A percentile compares a stretch with the other conserved stretches of the same genome.
Conservation (phyloP, 441 rosid species). For the Populus hybrid region DNA sequence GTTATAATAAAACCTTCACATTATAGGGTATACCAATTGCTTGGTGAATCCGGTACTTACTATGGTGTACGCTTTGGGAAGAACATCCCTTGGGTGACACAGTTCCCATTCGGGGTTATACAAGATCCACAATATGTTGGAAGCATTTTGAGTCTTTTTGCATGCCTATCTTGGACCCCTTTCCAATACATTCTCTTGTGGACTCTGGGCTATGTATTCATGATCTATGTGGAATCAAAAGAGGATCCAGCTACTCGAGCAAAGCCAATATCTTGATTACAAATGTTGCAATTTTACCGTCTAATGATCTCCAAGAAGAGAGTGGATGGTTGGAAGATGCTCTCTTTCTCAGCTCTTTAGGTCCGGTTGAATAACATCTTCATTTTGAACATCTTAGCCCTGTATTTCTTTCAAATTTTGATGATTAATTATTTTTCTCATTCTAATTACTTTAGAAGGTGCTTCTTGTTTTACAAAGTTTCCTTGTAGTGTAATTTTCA, state of each 20-base stretch:
- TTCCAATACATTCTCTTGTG: conserved; percentile 76
- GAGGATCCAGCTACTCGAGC: conserved; percentile 72
- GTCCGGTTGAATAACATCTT: conserved; percentile 2
- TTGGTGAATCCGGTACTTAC: conserved; percentile 89
- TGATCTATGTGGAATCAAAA: conserved; percentile 61
- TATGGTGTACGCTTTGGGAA: conserved; percentile 87
- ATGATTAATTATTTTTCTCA: background rate
- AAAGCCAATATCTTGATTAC: conserved; percentile 45
- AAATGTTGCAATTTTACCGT: conserved; percentile 9
- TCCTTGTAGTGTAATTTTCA: background rate
- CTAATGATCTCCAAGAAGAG: conserved; percentile 8
- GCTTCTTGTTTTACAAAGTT: background rate
- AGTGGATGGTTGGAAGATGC: conserved; percentile 1
- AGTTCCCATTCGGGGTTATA: conserved; percentile 82
- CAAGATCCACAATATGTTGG: conserved; percentile 92
- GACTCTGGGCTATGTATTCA: conserved; percentile 70
- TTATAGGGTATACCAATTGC: conserved; percentile 76
- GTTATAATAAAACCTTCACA: conserved; percentile 1
- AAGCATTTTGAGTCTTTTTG: conserved; percentile 76
- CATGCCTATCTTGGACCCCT: conserved; percentile 77
- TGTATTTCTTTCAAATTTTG: background rate
- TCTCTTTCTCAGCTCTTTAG: background rate
- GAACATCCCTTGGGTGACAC: conserved; percentile 77
- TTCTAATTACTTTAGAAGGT: background rate
- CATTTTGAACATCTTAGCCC: background rate